These are phyloP conservation scores for Hemileccinum rubropunctum DNA, from an alignment of 768 basidiomycete genomes.

Conservation along the genomic window DNA sequence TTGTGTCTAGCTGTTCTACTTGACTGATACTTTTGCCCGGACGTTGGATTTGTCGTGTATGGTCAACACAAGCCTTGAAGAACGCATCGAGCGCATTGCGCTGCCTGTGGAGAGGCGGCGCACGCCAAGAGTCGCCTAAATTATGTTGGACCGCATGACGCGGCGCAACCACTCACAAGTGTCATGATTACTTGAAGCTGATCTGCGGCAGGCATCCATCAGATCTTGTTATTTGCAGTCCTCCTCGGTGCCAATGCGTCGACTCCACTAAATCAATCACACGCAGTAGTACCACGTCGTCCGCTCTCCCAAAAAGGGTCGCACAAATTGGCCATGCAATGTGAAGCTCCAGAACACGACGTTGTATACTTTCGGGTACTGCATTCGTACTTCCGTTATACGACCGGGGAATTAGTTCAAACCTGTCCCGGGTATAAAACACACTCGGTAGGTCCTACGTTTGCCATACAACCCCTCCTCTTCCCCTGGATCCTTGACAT, in stretches of 20 bases:
- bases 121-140: slow-evolving; percentile 1
- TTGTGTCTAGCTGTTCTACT: no score
- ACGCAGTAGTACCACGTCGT: slow-evolving; percentile 11
- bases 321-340: slow-evolving; percentile 12
- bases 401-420: slow-evolving; percentile 7
- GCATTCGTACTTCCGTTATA: slow-evolving; percentile 12
- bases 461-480: slow-evolving; percentile 1
- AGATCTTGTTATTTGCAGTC: slow-evolving; percentile 12
- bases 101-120: no score
- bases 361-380: slow-evolving; percentile 16
- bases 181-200: slow-evolving; percentile 15
- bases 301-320: slow-evolving; percentile 16
- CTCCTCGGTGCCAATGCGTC: slow-evolving; percentile 3
- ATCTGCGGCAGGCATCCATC: slow-evolving; percentile 7
- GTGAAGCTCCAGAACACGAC: slow-evolving; percentile 19
- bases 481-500: background rate
- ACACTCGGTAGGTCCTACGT: background rate
- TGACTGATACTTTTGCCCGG: no score
- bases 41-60: no score
- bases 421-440: slow-evolving; percentile 21
- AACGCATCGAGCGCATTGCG: no score
- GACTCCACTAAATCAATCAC: slow-evolving; percentile 4
- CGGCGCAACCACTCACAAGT: slow-evolving; percentile 1
- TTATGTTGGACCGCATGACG: slow-evolving; percentile 11
- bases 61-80: no score